Evolutionary conservation across 2,329 filamentous ascomycete genomes (phyloP).

Genomic region (Beauveria rudraprayagi): DNA sequence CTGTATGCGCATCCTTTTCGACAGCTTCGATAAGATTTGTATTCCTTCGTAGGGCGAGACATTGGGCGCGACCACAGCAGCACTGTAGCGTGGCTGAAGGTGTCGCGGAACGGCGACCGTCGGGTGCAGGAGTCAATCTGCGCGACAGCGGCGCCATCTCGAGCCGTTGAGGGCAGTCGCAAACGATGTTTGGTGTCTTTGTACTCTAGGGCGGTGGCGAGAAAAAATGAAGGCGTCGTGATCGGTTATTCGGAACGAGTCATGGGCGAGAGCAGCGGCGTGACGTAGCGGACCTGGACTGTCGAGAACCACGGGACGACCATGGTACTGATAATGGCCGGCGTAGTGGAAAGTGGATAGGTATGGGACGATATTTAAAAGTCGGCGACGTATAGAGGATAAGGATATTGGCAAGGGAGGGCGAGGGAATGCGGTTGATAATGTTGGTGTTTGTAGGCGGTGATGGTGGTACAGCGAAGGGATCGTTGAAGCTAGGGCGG

Average conservation of each 20-base stretch:
- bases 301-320: not conserved
- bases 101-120: conserved; percentile 12
- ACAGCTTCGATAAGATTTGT: conserved; percentile 68
- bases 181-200: not conserved
- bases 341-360: not conserved
- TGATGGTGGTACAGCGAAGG: not conserved
- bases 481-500: not conserved
- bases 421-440: not conserved
- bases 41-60: conserved; percentile 75
- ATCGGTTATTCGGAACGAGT: not conserved
- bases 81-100: conserved; percentile 45
- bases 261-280: not conserved
- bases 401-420: not conserved
- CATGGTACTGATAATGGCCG: conserved; percentile 3
- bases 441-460: not conserved
- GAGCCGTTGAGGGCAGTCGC: not conserved
- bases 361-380: not conserved
- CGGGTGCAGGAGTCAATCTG: conserved; percentile 13
- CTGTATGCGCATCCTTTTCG: conserved; percentile 80
- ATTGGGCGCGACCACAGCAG: conserved; percentile 79
- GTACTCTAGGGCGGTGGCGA: not conserved
- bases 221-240: not conserved
- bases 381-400: not conserved
- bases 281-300: conserved; percentile 2
- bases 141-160: conserved; percentile 9